These are phyloP conservation scores for Collybia sp. DNA, from an alignment of 768 basidiomycete genomes.

Conservation along the genomic window DNA sequence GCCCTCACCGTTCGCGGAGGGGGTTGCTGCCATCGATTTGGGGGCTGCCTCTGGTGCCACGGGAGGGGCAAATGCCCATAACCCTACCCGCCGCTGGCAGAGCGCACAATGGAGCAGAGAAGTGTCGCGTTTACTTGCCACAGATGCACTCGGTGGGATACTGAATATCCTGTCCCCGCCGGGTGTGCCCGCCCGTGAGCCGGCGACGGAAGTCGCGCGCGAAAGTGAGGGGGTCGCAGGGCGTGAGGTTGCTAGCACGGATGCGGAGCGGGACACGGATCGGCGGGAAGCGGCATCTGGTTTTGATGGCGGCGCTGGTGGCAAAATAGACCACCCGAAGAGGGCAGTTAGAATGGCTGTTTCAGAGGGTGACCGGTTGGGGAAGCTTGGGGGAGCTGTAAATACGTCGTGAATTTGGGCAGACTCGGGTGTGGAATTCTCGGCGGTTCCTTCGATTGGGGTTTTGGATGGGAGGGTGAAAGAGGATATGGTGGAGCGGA, in stretches of 20 bases:
- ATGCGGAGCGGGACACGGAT: conserved; percentile 26
- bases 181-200: conserved; percentile 14
- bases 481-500: conserved; percentile 42
- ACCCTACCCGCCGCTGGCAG: conserved; percentile 74
- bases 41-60: conserved; percentile 4
- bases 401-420: too few species aligned
- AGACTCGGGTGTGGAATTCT: too few species aligned
- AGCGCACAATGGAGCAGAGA: conserved; percentile 59
- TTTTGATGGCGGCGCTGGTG: conserved; percentile 25
- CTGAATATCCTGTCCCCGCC: neutral
- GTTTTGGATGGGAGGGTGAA: conserved; percentile 12
- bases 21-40: neutral
- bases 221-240: conserved; percentile 5
- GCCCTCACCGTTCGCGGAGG: conserved; percentile 1
- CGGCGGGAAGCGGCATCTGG: conserved; percentile 19
- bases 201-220: conserved; percentile 10
- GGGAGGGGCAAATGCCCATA: conserved; percentile 61
- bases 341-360: conserved; percentile 39
- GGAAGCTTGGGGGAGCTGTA: neutral
- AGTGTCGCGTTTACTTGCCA: conserved; percentile 33
- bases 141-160: conserved; percentile 18
- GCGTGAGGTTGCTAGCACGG: conserved; percentile 21
- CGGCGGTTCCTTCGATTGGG: too few species aligned
- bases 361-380: conserved; percentile 32
- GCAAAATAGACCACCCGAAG: conserved; percentile 47